Evolutionary conservation across 2,329 filamentous ascomycete genomes (phyloP).

Genomic region (Exophiala xenobiotica): DNA sequence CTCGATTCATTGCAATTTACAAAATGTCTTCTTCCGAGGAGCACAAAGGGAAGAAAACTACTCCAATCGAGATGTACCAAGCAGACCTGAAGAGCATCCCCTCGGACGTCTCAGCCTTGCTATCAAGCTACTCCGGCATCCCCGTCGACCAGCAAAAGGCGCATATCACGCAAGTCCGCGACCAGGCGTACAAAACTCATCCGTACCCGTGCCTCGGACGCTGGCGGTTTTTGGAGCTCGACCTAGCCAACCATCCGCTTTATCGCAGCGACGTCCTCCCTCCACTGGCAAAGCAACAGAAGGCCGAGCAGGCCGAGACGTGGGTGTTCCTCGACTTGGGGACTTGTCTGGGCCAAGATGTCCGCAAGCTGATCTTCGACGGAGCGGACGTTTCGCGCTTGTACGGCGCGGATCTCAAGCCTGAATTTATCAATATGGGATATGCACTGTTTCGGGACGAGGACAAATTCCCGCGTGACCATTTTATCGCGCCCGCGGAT

Average conservation of each 20-base stretch:
- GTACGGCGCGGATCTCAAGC: constrained; percentile 33
- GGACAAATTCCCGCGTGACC: constrained; percentile 34
- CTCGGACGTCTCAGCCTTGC: constrained; percentile 15
- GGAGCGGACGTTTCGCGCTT: constrained; percentile 51
- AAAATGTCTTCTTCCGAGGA: too few species aligned
- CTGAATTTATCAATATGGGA: constrained; percentile 42
- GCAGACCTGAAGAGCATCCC: constrained; percentile 20
- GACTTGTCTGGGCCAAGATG: constrained; percentile 46
- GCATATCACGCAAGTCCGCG: constrained; percentile 28
- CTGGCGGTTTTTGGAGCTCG: constrained; percentile 45
- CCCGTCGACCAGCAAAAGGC: constrained; percentile 18
- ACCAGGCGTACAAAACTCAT: constrained; percentile 30
- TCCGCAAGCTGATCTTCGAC: constrained; percentile 46
- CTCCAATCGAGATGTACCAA: constrained; percentile 12
- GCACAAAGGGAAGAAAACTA: too few species aligned
- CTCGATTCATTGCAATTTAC: too few species aligned
- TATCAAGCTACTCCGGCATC: constrained; percentile 26
- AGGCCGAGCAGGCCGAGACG: not conserved
- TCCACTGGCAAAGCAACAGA: constrained; percentile 16
- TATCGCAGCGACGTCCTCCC: constrained; percentile 32
- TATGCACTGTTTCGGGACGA: constrained; percentile 45
- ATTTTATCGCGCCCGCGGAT: constrained; percentile 40
- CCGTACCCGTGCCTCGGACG: constrained; percentile 48
- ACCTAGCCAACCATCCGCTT: constrained; percentile 35
- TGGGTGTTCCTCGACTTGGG: constrained; percentile 44